A percentile compares a stretch with the other conserved stretches of the same genome.
Conservation (phyloP, 2,329 filamentous ascomycete species). For the Didymella pinodella region DNA sequence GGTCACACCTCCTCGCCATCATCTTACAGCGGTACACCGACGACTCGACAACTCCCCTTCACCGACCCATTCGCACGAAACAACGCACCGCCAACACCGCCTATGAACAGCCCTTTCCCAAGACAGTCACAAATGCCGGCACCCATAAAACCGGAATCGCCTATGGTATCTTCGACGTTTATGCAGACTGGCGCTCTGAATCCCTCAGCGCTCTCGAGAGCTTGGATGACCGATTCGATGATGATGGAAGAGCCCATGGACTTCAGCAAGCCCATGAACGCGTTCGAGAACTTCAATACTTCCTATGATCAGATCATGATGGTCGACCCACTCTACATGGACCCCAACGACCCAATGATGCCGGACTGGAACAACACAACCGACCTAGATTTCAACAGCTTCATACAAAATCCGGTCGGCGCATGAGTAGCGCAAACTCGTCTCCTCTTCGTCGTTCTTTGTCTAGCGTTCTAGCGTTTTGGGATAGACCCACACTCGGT, state of each 20-base stretch:
- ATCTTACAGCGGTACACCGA: conserved; percentile 50
- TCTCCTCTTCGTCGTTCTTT: conserved; percentile 34
- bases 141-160: conserved; percentile 44
- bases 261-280: conserved; percentile 47
- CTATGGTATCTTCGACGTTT: conserved; percentile 41
- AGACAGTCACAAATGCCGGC: conserved; percentile 43
- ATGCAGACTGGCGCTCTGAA: conserved; percentile 43
- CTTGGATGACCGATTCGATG: conserved; percentile 46
- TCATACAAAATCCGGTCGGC: conserved; percentile 47
- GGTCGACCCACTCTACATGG: conserved; percentile 44
- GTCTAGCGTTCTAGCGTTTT: conserved; percentile 49
- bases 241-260: conserved; percentile 50
- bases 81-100: conserved; percentile 49
- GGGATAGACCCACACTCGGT: conserved; percentile 32
- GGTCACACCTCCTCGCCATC: conserved; percentile 54
- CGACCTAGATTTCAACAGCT: conserved; percentile 50
- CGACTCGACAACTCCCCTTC: conserved; percentile 45
- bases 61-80: conserved; percentile 43
- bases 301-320: conserved; percentile 45
- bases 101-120: conserved; percentile 51
- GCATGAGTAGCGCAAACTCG: conserved; percentile 35
- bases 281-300: conserved; percentile 41
- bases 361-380: conserved; percentile 46
- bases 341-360: conserved; percentile 44
- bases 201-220: conserved; percentile 40